phyloP scores from a whole-genome alignment of 2,329 filamentous ascomycete genomes.

The Diaporthe australafricana region DNA sequence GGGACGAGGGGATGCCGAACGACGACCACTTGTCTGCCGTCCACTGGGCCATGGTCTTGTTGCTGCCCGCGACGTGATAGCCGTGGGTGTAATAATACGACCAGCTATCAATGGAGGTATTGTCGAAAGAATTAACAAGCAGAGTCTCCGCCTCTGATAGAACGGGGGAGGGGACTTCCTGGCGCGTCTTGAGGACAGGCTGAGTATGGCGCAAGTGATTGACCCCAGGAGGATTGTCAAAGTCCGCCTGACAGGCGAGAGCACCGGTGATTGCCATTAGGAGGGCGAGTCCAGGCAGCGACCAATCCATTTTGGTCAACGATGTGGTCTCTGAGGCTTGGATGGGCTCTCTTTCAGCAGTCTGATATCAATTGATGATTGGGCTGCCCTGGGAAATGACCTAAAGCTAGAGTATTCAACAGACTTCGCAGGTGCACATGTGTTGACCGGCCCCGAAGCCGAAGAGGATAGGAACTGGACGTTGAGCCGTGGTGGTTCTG shows the following conservation, averaged over 20 bases:
- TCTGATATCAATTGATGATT: background rate
- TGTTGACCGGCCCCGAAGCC: background rate
- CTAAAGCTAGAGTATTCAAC: background rate
- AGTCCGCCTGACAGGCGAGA: background rate
- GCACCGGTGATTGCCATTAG: background rate
- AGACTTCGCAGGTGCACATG: too few relatives aligned
- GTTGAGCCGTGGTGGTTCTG: background rate
- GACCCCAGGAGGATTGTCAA: background rate
- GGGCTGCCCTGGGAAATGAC: background rate
- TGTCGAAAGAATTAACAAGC: constrained; percentile 51
- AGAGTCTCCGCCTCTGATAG: constrained; percentile 49
- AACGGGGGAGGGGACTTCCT: constrained; percentile 40
- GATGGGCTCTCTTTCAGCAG: background rate
- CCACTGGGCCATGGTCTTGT: constrained; percentile 53
- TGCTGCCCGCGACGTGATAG: constrained; percentile 51
- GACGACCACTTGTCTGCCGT: constrained; percentile 51
- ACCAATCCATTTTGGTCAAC: background rate
- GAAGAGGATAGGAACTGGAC: background rate
- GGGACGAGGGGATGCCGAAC: constrained; percentile 48
- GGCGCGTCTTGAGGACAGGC: background rate
- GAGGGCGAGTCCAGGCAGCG: background rate
- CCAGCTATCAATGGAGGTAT: constrained; percentile 52
- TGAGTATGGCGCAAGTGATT: constrained; percentile 15
- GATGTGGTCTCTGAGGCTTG: background rate
- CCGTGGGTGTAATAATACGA: constrained; percentile 53